These are phyloP conservation scores for Yarrowia hollandica DNA, from an alignment of 805 yeast species.

Conservation along the genomic window DNA sequence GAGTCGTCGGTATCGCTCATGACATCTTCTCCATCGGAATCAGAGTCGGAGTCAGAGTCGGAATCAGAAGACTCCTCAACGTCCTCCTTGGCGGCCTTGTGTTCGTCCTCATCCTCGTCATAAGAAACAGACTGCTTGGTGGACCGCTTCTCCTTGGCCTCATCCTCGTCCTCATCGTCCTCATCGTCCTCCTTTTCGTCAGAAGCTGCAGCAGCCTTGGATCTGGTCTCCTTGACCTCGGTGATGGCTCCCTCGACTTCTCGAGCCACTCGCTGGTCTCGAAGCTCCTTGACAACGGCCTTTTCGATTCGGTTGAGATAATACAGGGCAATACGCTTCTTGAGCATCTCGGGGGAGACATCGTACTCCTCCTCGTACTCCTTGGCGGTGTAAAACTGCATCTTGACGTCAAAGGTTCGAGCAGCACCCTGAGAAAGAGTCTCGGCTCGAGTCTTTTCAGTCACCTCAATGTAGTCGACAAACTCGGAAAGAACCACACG, in stretches of 20 bases:
- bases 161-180: conserved; percentile 62
- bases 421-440: conserved; percentile 44
- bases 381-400: conserved; percentile 69
- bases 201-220: conserved; percentile 39
- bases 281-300: conserved; percentile 75
- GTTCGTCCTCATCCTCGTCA: conserved; percentile 91
- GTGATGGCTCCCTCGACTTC: conserved; percentile 52
- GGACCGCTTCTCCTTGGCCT: conserved; percentile 59
- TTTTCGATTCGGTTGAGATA: conserved; percentile 73
- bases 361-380: conserved; percentile 91
- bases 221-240: conserved; percentile 48
- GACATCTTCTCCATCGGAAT: conserved; percentile 43
- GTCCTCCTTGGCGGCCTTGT: conserved; percentile 45
- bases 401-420: conserved; percentile 72
- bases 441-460: conserved; percentile 70
- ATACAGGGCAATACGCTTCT: conserved; percentile 58
- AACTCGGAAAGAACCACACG: conserved; percentile 84
- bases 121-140: conserved; percentile 86
- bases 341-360: conserved; percentile 76
- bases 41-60: conserved; percentile 47
- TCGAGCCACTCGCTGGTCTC: conserved; percentile 55
- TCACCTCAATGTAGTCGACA: conserved; percentile 77
- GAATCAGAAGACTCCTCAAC: conserved; percentile 44
- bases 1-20: conserved; percentile 16
- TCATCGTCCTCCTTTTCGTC: conserved; percentile 45